Evolutionary conservation across 805 yeast genomes (phyloP).

Genomic region (Naumovozyma baii): DNA sequence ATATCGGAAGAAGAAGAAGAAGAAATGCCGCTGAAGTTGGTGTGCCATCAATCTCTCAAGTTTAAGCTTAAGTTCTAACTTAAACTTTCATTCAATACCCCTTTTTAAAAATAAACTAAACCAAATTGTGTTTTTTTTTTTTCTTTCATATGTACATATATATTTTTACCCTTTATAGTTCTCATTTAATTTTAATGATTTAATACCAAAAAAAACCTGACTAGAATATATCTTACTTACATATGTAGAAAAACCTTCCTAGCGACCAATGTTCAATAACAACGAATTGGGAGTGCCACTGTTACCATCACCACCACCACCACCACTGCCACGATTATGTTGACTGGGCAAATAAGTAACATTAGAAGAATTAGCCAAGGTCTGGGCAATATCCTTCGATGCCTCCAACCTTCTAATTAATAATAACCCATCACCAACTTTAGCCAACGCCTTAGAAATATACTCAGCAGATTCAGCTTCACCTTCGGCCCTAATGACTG

Average conservation of each 20-base stretch:
- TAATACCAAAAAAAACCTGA: not conserved
- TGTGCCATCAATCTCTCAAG: conserved; percentile 84
- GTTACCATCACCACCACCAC: conserved; percentile 29
- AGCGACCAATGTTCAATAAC: conserved; percentile 62
- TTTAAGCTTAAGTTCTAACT: conserved; percentile 35
- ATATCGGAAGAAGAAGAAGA: conserved; percentile 31
- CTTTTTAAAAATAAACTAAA: too few relatives aligned
- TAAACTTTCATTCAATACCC: not conserved
- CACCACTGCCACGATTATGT: conserved; percentile 28
- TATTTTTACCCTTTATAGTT: not conserved
- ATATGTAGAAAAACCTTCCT: conserved; percentile 6
- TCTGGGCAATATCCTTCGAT: conserved; percentile 85
- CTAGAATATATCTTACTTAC: too few relatives aligned
- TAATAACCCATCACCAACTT: conserved; percentile 92
- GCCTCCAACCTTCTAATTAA: conserved; percentile 94
- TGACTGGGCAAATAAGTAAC: conserved; percentile 76
- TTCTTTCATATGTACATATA: too few relatives aligned
- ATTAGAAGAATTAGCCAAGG: conserved; percentile 74
- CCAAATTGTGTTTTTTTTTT: not conserved
- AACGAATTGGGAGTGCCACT: conserved; percentile 41
- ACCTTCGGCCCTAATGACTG: conserved; percentile 95
- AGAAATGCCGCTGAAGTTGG: conserved; percentile 33
- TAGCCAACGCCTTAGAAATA: conserved; percentile 82
- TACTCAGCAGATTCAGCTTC: conserved; percentile 98
- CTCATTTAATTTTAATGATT: not conserved